Percentiles rank a stretch among this genome's conserved stretches.
Evolutionary conservation across 2,329 filamentous ascomycete species (phyloP).

Genomic region (Hypocrella siamensis): DNA sequence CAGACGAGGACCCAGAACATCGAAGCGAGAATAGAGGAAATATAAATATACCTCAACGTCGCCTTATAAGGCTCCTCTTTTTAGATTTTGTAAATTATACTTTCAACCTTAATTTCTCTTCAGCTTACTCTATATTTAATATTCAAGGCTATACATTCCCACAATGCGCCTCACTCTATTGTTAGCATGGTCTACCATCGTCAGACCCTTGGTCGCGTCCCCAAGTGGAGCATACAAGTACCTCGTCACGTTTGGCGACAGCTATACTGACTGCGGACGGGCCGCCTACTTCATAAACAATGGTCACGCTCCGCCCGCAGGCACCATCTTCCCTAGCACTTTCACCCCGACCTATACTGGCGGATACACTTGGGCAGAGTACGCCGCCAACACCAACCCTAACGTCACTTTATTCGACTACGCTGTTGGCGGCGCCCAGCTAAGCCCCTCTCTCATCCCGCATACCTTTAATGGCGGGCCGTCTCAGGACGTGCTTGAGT

Average conservation of each 20-base stretch:
- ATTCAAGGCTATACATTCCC: no score
- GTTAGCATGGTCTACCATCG: no score
- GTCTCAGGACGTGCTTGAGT: background rate
- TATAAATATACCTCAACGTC: no score
- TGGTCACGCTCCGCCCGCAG: background rate
- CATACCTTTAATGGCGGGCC: background rate
- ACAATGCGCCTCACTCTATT: no score
- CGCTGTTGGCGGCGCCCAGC: background rate
- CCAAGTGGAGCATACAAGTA: background rate
- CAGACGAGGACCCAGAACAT: no score
- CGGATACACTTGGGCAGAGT: background rate
- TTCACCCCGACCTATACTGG: background rate
- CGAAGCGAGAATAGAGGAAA: no score
- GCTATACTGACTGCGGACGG: background rate
- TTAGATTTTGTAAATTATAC: no score
- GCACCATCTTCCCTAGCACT: background rate
- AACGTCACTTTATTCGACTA: background rate
- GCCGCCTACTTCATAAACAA: background rate
- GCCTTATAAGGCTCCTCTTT: no score
- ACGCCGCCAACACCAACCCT: background rate
- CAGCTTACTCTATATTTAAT: no score
- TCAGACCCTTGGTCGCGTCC: no score
- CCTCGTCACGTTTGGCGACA: background rate
- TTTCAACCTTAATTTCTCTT: no score
- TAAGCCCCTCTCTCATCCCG: background rate